A percentile compares a stretch with the other conserved stretches of the same genome.
Evolutionary conservation across 805 yeast genomes (phyloP).

Genomic region (Lipomyces yamadae): DNA sequence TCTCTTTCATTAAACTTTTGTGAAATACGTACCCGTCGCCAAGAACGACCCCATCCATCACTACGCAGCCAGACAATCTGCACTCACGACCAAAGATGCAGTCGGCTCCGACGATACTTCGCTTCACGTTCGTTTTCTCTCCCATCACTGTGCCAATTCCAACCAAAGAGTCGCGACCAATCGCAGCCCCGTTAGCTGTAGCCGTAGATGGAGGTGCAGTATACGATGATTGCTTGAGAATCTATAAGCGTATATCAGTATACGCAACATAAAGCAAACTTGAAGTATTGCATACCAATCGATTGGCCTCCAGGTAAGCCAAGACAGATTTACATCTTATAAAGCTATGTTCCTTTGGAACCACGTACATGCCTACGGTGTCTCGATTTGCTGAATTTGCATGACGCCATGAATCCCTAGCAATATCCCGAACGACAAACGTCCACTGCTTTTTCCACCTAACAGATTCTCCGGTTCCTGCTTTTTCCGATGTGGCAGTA

Average conservation of each 20-base stretch:
- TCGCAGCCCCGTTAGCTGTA: conserved; percentile 56
- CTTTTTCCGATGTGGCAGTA: conserved; percentile 8
- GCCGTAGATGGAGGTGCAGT: conserved; percentile 38
- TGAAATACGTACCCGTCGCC: conserved; percentile 65
- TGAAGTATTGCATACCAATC: conserved; percentile 53
- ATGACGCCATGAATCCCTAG: conserved; percentile 92
- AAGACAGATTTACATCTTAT: conserved; percentile 77
- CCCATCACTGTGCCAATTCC: conserved; percentile 72
- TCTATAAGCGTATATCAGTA: neutral
- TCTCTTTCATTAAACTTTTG: neutral
- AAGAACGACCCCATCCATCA: conserved; percentile 69
- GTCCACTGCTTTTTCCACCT: conserved; percentile 30
- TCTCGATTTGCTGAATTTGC: conserved; percentile 33
- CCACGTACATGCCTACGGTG: conserved; percentile 66
- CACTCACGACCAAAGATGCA: conserved; percentile 85
- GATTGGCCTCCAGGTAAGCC: conserved; percentile 87
- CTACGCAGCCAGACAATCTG: conserved; percentile 82
- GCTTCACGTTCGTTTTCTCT: conserved; percentile 83
- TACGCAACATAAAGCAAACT: neutral
- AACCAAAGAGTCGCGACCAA: conserved; percentile 85
- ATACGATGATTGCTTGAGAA: conserved; percentile 37
- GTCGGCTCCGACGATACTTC: conserved; percentile 75
- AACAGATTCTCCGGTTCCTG: conserved; percentile 1
- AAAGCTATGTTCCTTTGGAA: conserved; percentile 69
- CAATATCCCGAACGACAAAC: conserved; percentile 76